phyloP scores from a whole-genome alignment of 192 early-diverging fungal species.

The Coemansia sp. region DNA sequence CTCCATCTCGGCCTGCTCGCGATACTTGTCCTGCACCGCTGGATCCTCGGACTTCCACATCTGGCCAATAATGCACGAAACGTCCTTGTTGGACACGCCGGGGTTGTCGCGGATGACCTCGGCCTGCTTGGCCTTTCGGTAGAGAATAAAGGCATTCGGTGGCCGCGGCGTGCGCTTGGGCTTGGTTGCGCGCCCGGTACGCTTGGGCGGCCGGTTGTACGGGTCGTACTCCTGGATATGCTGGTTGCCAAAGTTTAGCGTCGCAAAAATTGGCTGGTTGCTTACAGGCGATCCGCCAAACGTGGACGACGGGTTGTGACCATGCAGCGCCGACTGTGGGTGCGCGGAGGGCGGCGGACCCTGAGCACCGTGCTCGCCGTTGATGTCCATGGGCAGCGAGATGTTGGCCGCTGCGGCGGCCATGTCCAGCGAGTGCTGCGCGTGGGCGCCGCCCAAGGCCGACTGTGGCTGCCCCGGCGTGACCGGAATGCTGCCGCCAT shows the following conservation, averaged over 20 bases:
- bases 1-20: constrained; percentile 50
- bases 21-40: constrained; percentile 50
- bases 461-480: constrained; percentile 12
- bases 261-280: constrained; percentile 41
- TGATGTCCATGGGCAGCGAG: constrained; percentile 35
- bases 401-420: constrained; percentile 27
- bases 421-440: constrained; percentile 32
- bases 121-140: constrained; percentile 55
- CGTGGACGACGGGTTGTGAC: constrained; percentile 23
- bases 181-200: constrained; percentile 34
- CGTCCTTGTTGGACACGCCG: constrained; percentile 54
- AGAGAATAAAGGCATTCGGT: constrained; percentile 55
- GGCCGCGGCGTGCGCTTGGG: constrained; percentile 54
- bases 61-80: constrained; percentile 55
- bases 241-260: constrained; percentile 40
- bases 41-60: constrained; percentile 54
- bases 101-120: constrained; percentile 53
- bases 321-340: constrained; percentile 21
- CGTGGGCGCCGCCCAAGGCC: constrained; percentile 11
- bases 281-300: constrained; percentile 38
- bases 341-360: constrained; percentile 9
- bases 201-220: constrained; percentile 38
- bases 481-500: constrained; percentile 30
- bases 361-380: constrained; percentile 20
- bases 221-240: constrained; percentile 50